Percentiles rank a stretch among this genome's conserved stretches.
Conservation (phyloP, 345 rosid genomes). For the Xanthoceras sorbifolium region DNA sequence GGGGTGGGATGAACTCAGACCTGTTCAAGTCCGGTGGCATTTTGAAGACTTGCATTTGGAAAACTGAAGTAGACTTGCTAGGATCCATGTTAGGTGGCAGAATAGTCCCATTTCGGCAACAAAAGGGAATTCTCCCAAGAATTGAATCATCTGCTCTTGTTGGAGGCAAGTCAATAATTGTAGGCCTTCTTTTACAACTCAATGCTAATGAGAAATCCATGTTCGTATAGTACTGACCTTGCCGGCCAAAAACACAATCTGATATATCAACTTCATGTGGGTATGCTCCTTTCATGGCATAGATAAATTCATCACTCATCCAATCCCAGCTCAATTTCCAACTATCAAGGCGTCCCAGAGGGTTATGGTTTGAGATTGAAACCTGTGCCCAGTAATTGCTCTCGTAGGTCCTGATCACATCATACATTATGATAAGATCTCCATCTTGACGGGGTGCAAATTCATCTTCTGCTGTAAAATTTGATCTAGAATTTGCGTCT, state of each 20-base stretch:
- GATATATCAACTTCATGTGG: constrained; percentile 72
- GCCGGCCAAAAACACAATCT: constrained; percentile 74
- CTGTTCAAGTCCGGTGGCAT: constrained; percentile 87
- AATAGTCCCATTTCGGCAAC: constrained; percentile 90
- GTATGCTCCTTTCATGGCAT: constrained; percentile 85
- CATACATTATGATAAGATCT: constrained; percentile 90
- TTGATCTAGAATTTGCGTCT: constrained; percentile 51
- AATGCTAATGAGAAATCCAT: constrained; percentile 73
- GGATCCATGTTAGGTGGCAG: constrained; percentile 77
- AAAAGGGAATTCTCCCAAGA: constrained; percentile 64
- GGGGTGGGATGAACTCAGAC: constrained; percentile 65
- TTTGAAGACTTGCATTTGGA: constrained; percentile 81
- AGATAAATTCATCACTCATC: constrained; percentile 78
- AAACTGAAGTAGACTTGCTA: constrained; percentile 69
- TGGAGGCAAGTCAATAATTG: constrained; percentile 78
- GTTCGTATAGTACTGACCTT: constrained; percentile 45
- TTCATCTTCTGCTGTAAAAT: constrained; percentile 53
- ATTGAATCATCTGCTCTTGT: constrained; percentile 70
- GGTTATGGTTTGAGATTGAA: constrained; percentile 77
- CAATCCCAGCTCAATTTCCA: constrained; percentile 95
- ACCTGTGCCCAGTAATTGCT: constrained; percentile 75
- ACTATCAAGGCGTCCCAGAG: constrained; percentile 89
- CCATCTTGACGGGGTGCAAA: constrained; percentile 71
- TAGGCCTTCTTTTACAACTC: constrained; percentile 81
- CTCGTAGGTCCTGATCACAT: constrained; percentile 70